phyloP scores from a whole-genome alignment of 2,329 filamentous ascomycete genomes.

The Colletotrichum lentis region DNA sequence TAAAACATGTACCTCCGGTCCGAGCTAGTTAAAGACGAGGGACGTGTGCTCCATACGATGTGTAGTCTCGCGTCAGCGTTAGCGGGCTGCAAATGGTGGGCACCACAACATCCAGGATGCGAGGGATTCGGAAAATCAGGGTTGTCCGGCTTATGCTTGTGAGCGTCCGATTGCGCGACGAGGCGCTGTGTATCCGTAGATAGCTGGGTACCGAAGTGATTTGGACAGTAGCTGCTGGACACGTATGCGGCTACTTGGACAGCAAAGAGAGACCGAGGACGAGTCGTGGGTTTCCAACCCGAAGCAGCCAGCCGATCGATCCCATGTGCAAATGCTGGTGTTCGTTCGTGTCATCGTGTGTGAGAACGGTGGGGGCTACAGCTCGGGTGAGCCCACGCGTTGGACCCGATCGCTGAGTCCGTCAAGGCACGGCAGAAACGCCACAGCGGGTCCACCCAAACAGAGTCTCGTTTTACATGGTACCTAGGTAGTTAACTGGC shows the following conservation, averaged over 20 bases:
- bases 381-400: too few species aligned
- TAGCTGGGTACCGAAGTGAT: too few species aligned
- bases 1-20: constrained; percentile 14
- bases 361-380: constrained; percentile 28
- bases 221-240: too few species aligned
- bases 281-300: background rate
- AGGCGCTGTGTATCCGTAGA: background rate
- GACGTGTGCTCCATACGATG: background rate
- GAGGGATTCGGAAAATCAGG: background rate
- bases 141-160: background rate
- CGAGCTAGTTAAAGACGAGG: constrained; percentile 9
- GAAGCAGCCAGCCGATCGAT: background rate
- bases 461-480: too few species aligned
- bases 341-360: constrained; percentile 31
- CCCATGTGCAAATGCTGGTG: too few species aligned
- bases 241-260: too few species aligned
- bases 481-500: background rate
- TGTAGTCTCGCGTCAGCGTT: background rate
- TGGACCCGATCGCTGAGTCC: background rate
- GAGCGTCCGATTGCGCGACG: background rate
- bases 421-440: background rate
- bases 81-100: background rate
- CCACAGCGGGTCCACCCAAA: background rate
- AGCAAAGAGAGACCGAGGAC: background rate
- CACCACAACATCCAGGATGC: background rate